Conservation (phyloP, 2,329 filamentous ascomycete genomes). For the Epicoccum nigrum region DNA sequence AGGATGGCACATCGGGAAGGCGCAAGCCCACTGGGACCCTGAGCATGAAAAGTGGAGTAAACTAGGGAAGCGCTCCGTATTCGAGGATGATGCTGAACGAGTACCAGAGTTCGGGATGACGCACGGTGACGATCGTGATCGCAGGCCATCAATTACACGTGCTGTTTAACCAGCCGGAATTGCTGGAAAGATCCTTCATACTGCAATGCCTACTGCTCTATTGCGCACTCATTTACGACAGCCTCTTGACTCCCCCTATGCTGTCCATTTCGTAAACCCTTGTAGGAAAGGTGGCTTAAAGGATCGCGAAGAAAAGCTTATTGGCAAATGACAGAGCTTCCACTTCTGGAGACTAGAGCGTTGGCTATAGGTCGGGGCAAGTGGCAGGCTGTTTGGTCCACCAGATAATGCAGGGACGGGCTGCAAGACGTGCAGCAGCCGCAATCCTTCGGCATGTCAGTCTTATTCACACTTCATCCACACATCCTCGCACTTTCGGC, state of each 20-base stretch:
- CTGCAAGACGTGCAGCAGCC: not conserved
- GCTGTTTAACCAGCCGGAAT: not conserved
- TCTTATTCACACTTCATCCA: not conserved
- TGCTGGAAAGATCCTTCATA: not conserved
- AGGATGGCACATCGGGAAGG: conserved; percentile 8
- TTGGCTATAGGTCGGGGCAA: not conserved
- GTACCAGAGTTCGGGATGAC: not conserved
- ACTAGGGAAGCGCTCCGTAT: conserved; percentile 3
- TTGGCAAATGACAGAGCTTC: conserved; percentile 10
- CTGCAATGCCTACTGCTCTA: not conserved
- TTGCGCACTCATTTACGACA: too few species aligned
- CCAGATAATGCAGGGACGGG: conserved; percentile 7
- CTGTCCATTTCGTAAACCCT: not conserved
- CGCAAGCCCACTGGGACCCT: conserved; percentile 1
- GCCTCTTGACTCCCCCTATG: not conserved
- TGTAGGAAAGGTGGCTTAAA: not conserved
- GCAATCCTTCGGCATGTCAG: not conserved
- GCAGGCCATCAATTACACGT: not conserved
- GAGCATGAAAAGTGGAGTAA: conserved; percentile 7
- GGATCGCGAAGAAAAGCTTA: conserved; percentile 5
- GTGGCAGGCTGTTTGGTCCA: not conserved
- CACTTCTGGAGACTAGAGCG: not conserved
- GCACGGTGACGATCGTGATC: not conserved
- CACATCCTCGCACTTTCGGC: not conserved
- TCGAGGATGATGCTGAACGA: conserved; percentile 8